Evolutionary conservation across 1,139 yeast species (phyloP), one percentile per base, ranked within the genome.

Genomic region (Saccharomyces hybrid): DNA sequence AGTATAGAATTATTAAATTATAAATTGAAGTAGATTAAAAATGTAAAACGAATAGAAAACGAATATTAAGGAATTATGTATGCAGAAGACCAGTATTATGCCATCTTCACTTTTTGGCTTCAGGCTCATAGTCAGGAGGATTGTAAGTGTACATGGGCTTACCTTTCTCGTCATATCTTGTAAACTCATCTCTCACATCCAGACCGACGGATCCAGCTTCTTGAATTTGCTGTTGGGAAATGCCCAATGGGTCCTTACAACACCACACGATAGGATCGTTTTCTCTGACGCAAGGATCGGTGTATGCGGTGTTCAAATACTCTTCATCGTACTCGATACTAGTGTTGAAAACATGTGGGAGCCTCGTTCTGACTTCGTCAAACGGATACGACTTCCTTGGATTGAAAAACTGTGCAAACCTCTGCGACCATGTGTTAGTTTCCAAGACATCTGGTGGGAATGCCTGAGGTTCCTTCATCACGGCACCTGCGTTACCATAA

Each of bases 251-350:
- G 68, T 86, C 95, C 57, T 71, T 76, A 47, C 86, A 82, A 59
- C 84, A 74, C 95, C 95, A 86, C 52, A 85, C 75, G 48, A 79
- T 79, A 16, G 89, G 88, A 60, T 79, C 83, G 31, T 75, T 77
- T 48, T 81, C 84, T 26, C 73, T 73, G 38, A 85, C 83, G 53
- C 78, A 79, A 23, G 91, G 90, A 65, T 82, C 82, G 50, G 81
- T 79, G 64, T 83, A 86, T 7, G 89, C 88, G 54, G 67, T 65
- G n/a, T 65, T 67, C 64, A 67, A 61, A 54, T 64, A 68, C 20
- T 67, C 73, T 6, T 65, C 64, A 50, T 72, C 61, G 55, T 73
- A 71, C 13, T 60, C 64, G 29, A 72, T 64, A 3, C 67, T 59
- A 25, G 72, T 69, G 57, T 75, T 71, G 67, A 74, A 67, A 49